A percentile compares a stretch with the other conserved stretches of the same genome.
Conservation (phyloP, 768 basidiomycete genomes). For the Amanita pseudoporphyria region DNA sequence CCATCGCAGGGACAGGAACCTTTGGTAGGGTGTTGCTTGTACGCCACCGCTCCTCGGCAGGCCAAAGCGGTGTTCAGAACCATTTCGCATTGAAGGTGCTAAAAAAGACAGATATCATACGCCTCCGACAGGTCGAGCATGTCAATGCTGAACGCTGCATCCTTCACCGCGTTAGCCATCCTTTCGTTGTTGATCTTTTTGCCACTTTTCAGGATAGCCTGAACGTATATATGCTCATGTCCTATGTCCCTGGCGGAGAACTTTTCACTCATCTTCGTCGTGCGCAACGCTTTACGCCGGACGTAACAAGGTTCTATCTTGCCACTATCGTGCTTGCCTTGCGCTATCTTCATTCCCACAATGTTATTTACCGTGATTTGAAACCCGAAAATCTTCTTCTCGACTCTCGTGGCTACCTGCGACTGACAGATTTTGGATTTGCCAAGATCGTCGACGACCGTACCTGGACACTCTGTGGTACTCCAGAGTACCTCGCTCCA, state of each 20-base stretch:
- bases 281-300: conserved; percentile 89
- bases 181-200: conserved; percentile 94
- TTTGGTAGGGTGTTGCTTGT: conserved; percentile 92
- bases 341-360: conserved; percentile 89
- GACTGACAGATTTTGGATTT: conserved; percentile 96
- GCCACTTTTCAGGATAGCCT: conserved; percentile 92
- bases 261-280: conserved; percentile 94
- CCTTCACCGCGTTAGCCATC: conserved; percentile 83
- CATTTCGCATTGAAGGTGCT: conserved; percentile 88
- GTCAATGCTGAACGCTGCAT: conserved; percentile 96
- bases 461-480: conserved; percentile 96
- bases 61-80: conserved; percentile 39
- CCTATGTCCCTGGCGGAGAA: conserved; percentile 94
- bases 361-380: conserved; percentile 97
- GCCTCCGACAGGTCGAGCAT: conserved; percentile 93
- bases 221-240: conserved; percentile 98
- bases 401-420: conserved; percentile 87
- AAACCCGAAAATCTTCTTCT: conserved; percentile 98
- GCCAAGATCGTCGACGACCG: conserved; percentile 96
- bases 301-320: conserved; percentile 96
- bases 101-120: conserved; percentile 76
- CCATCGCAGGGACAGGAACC: conserved; percentile 79
- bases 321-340: conserved; percentile 93
- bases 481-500: conserved; percentile 94
- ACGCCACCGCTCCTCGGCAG: conserved; percentile 48